These are phyloP conservation scores for barley (Hordeum vulgare) DNA, from an alignment of 176 grass and related monocot species.

Conservation along the genomic window DNA sequence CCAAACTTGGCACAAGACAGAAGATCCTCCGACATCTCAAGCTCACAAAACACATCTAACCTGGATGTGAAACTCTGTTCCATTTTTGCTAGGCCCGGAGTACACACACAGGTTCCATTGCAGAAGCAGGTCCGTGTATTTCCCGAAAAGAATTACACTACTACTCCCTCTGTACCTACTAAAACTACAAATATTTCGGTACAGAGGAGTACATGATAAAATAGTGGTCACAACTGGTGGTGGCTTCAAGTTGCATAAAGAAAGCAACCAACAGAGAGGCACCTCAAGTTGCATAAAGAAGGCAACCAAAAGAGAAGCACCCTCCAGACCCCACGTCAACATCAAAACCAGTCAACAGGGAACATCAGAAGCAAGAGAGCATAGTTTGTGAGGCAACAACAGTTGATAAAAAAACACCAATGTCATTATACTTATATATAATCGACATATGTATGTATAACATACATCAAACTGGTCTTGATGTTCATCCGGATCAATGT, in stretches of 20 bases:
- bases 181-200: too few species aligned
- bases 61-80: not conserved
- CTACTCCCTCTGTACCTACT: too few species aligned
- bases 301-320: not conserved
- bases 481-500: slow-evolving; percentile 8
- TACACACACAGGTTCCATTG: not conserved
- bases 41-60: not conserved
- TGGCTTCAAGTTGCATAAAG: not conserved
- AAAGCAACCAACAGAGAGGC: too few species aligned
- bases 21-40: not conserved
- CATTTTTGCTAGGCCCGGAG: not conserved
- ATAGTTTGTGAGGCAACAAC: not conserved
- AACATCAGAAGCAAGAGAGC: not conserved
- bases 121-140: not conserved
- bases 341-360: not conserved
- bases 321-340: not conserved
- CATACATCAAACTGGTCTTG: slow-evolving; percentile 25
- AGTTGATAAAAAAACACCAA: not conserved
- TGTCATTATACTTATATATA: too few species aligned
- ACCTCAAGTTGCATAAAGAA: not conserved
- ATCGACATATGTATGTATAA: not conserved
- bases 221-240: not conserved
- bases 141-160: not conserved
- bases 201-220: not conserved
- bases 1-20: not conserved